Percentiles rank a stretch among this genome's conserved stretches.
Conservation (phyloP, 1,284 basidiomycete genomes). For the Leccinum subrobustum region DNA sequence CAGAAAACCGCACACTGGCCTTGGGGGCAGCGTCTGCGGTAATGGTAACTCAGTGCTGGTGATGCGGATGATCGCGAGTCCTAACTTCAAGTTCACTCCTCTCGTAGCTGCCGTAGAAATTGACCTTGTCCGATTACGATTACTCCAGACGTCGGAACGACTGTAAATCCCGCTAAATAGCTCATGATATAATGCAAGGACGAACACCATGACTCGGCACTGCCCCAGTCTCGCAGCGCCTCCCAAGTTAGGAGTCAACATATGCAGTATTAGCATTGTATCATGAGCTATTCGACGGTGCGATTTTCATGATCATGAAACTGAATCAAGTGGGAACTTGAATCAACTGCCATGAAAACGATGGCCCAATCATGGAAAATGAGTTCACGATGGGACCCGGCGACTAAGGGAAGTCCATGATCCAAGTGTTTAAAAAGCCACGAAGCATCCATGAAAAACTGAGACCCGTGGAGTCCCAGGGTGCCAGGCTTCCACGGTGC, state of each 20-base stretch:
- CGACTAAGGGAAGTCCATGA: not conserved
- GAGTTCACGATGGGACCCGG: not conserved
- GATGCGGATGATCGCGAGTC: not conserved
- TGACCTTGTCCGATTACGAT: not conserved
- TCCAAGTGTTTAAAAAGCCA: not conserved
- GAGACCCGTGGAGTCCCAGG: not conserved
- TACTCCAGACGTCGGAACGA: not conserved
- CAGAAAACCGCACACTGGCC: too few species aligned
- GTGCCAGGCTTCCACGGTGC: not conserved
- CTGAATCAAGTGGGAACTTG: not conserved
- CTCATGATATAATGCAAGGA: slow-evolving; percentile 13
- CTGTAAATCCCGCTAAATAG: slow-evolving; percentile 3
- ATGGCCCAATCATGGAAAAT: not conserved
- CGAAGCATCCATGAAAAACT: not conserved
- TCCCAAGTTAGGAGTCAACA: not conserved
- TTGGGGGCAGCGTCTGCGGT: not conserved
- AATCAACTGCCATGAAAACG: not conserved
- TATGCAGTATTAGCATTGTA: slow-evolving; percentile 7
- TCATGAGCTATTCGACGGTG: slow-evolving; percentile 13
- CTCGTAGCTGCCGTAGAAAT: not conserved
- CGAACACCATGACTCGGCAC: not conserved
- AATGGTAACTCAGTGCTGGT: not conserved
- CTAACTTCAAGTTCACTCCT: too few species aligned
- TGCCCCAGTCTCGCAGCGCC: not conserved
- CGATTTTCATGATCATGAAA: not conserved